A percentile compares a stretch with the other conserved stretches of the same genome.
phyloP scores from a whole-genome alignment of 495 filamentous ascomycete genomes.

The Podospora appendiculata region DNA sequence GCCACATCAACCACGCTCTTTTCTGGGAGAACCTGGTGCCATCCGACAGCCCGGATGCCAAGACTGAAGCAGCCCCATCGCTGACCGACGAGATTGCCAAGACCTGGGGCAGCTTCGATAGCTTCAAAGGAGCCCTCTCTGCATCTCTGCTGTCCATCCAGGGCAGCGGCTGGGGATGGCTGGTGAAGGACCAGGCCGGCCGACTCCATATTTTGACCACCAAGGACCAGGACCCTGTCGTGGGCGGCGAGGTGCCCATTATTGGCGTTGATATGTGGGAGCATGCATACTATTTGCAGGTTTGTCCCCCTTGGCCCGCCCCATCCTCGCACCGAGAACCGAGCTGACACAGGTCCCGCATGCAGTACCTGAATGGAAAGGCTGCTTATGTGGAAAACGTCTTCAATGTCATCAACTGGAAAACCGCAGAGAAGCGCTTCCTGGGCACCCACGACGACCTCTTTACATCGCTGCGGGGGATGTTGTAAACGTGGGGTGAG shows the following conservation, averaged over 20 bases:
- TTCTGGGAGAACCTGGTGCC: slow-evolving; percentile 94
- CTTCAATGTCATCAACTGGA: slow-evolving; percentile 99
- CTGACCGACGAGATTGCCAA: slow-evolving; percentile 57
- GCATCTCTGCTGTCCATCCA: slow-evolving; percentile 52
- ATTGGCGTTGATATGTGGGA: slow-evolving; percentile 98
- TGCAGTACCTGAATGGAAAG: slow-evolving; percentile 87
- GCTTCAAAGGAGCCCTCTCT: slow-evolving; percentile 71
- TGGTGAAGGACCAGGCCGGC: slow-evolving; percentile 75
- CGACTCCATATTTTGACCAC: slow-evolving; percentile 69
- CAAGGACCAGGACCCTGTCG: slow-evolving; percentile 91
- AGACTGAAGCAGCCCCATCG: slow-evolving; percentile 49
- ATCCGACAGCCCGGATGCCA: slow-evolving; percentile 54
- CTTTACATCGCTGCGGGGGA: slow-evolving; percentile 25
- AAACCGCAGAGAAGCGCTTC: slow-evolving; percentile 82
- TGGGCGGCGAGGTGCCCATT: slow-evolving; percentile 76
- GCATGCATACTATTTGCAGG: slow-evolving; percentile 67
- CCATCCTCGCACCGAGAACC: not conserved
- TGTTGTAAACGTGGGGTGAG: not conserved
- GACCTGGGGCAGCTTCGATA: slow-evolving; percentile 57
- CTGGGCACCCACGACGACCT: slow-evolving; percentile 25
- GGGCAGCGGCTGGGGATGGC: slow-evolving; percentile 74
- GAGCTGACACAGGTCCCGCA: not conserved
- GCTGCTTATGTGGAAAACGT: slow-evolving; percentile 93
- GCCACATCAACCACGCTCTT: slow-evolving; percentile 85
- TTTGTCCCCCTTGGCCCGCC: slow-evolving; percentile 38